Conservation (phyloP, 495 filamentous ascomycete genomes). For the Talaromyces wortmannii region DNA sequence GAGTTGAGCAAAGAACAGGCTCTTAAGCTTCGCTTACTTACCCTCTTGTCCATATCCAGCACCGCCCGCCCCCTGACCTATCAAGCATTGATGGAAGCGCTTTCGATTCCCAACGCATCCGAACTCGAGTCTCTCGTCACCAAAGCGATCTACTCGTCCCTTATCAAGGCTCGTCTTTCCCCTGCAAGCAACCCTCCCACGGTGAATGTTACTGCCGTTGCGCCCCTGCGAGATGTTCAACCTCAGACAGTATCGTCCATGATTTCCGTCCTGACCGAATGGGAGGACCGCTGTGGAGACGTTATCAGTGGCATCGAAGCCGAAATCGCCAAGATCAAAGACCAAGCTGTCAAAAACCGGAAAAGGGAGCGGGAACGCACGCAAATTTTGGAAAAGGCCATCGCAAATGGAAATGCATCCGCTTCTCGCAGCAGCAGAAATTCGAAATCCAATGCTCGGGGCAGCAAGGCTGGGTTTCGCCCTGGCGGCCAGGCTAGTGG, state of each 20-base stretch:
- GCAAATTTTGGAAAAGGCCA: conserved; percentile 38
- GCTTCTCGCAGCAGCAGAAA: conserved; percentile 11
- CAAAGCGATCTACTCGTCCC: conserved; percentile 76
- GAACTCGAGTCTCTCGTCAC: conserved; percentile 89
- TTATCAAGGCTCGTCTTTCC: conserved; percentile 77
- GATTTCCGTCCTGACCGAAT: conserved; percentile 59
- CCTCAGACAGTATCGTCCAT: conserved; percentile 61
- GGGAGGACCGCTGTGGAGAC: conserved; percentile 65
- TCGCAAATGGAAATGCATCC: conserved; percentile 13
- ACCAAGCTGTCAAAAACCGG: conserved; percentile 46
- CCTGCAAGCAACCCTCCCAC: conserved; percentile 53
- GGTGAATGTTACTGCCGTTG: conserved; percentile 70
- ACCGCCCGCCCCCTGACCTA: conserved; percentile 66
- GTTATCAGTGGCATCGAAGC: conserved; percentile 72
- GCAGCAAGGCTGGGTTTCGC: not conserved
- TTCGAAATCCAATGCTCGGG: not conserved
- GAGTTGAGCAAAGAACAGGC: conserved; percentile 62
- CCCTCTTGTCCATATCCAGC: conserved; percentile 69
- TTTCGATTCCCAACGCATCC: conserved; percentile 59
- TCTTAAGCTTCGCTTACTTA: conserved; percentile 84
- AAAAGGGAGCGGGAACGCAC: conserved; percentile 39
- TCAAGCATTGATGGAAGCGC: conserved; percentile 51
- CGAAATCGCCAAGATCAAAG: conserved; percentile 55
- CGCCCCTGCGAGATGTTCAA: conserved; percentile 77
- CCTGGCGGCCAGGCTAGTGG: conserved; percentile 15